Evolutionary conservation across 148 eudicot genomes (phyloP).

Genomic region (Pharnaceum exiguum): DNA sequence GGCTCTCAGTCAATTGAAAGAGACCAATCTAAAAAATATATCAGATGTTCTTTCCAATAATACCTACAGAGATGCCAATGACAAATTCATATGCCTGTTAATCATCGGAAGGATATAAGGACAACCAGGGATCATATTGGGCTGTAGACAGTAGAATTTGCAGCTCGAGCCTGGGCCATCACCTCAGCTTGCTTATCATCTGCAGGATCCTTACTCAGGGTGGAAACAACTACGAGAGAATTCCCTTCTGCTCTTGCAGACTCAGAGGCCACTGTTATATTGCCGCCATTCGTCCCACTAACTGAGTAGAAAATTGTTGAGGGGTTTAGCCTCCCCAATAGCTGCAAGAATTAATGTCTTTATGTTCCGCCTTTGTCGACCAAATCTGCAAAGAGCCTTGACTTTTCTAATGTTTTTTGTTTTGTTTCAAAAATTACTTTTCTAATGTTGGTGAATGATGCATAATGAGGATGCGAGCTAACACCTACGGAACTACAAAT

Average conservation of each 20-base stretch:
- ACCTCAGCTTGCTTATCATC: conserved; percentile 95
- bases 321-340: conserved; percentile 27
- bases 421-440: too few species aligned
- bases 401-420: conserved; percentile 6
- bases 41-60: conserved; percentile 59
- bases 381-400: conserved; percentile 9
- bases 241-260: conserved; percentile 10
- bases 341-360: conserved; percentile 25
- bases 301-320: conserved; percentile 1
- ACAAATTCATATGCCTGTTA: conserved; percentile 13
- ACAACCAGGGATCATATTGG: conserved; percentile 21
- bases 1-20: too few species aligned
- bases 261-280: conserved; percentile 6
- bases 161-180: conserved; percentile 82
- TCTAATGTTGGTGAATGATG: too few species aligned
- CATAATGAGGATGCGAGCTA: too few species aligned
- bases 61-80: conserved; percentile 36
- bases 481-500: too few species aligned
- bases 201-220: conserved; percentile 42
- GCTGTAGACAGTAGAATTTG: conserved; percentile 64
- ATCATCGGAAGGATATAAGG: conserved; percentile 1
- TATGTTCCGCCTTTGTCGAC: conserved; percentile 21
- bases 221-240: conserved; percentile 22
- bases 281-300: conserved; percentile 4
- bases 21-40: conserved; percentile 64